phyloP scores from a whole-genome alignment of 352 stramenopile genomes.

The Phytophthora hybrid region DNA sequence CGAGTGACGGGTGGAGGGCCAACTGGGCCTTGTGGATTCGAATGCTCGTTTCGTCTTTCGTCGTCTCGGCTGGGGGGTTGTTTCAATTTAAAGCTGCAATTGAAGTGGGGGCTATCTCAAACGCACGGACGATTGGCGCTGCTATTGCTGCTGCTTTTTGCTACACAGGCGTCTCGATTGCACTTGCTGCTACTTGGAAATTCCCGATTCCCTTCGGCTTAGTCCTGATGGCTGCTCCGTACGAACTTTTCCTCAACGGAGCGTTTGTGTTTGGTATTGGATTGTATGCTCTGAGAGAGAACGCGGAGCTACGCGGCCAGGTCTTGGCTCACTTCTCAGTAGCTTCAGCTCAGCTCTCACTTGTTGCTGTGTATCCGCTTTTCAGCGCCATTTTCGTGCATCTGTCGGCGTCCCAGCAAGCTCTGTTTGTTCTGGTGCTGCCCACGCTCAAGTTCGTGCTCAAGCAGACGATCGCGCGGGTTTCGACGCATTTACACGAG shows the following conservation, averaged over 20 bases:
- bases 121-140: background rate
- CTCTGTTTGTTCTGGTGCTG: slow-evolving; percentile 12
- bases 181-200: slow-evolving; percentile 11
- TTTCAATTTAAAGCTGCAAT: slow-evolving; percentile 19
- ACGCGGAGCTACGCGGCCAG: slow-evolving; percentile 6
- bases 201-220: slow-evolving; percentile 37
- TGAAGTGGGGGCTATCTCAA: slow-evolving; percentile 4
- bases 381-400: slow-evolving; percentile 24
- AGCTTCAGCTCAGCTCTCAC: slow-evolving; percentile 16
- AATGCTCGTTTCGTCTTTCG: slow-evolving; percentile 4
- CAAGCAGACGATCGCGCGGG: slow-evolving; percentile 23
- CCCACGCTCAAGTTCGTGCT: slow-evolving; percentile 27
- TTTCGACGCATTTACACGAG: slow-evolving; percentile 26
- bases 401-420: slow-evolving; percentile 6
- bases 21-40: slow-evolving; percentile 20
- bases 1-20: slow-evolving; percentile 2
- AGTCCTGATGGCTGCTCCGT: slow-evolving; percentile 13
- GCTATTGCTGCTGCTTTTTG: background rate
- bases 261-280: slow-evolving; percentile 7
- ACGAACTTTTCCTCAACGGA: slow-evolving; percentile 5
- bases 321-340: slow-evolving; percentile 3
- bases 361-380: slow-evolving; percentile 17
- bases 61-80: slow-evolving; percentile 3
- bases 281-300: background rate
- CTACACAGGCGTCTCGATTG: slow-evolving; percentile 12